Evolutionary conservation across 2,329 filamentous ascomycete species (phyloP), one percentile per base, ranked within the genome.

Genomic region (Cytospora leucostoma): DNA sequence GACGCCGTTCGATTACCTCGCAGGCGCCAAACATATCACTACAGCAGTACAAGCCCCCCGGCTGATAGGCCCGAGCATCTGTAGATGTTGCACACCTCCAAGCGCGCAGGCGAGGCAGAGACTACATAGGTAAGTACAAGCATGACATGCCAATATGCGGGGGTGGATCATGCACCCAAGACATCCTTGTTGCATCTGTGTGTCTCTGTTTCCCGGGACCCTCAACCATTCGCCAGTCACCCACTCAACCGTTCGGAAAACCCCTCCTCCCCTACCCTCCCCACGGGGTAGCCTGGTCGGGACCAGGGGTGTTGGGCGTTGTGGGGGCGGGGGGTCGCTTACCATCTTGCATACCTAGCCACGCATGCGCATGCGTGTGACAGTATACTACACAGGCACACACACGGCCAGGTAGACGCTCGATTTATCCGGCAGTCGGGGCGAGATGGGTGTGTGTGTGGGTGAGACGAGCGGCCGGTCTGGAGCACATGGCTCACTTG

Each of bases 401-500:
- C 21, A 52, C 12, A 44, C 27, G n/a, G 40, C 49, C 19, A 19
- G 11, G 44, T 38, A 15, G 37, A 35, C 47, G 32, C 37, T 49
- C 33, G 33, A 51, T 60, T 60, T 54, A 54, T 8, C 37, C 58
- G 50, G 58, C 50, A 33, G n/a, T 37, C 58, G 58, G 38, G 51
- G 35, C 33, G 27, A 37, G 57, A 52, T 37, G 40, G 21, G 50
- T 35, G 50, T 11, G 33, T 7, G 50, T 17, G 58, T 44, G 58
- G 50, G 50, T 50, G 58, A 6, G 7, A 49, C 49, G 57, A 27
- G 37, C 50, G 57, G 50, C 37, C 35, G 27, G 57, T 8, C 57
- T 53, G 57, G 49, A 37, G 50, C 58, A 60, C 58, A 50, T 60
- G 58, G 50, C 54, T 33, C 27, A 44, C 50, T 21, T 60, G 58